Evolutionary conservation across 495 filamentous ascomycete genomes (phyloP).

Genomic region (Penicillium coffeae): DNA sequence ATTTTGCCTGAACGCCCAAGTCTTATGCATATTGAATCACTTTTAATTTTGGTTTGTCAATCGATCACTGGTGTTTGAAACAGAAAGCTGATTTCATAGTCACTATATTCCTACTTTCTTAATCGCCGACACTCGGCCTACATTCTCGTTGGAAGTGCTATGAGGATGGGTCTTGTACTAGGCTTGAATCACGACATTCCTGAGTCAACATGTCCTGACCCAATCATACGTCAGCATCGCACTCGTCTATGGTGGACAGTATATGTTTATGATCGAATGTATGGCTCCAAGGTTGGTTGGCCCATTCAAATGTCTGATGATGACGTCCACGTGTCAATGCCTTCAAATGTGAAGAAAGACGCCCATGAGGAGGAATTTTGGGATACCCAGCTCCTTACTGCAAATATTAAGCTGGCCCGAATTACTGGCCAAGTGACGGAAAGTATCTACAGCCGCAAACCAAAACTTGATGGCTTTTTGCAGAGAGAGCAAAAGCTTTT

Average conservation of each 20-base stretch:
- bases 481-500: slow-evolving; percentile 29
- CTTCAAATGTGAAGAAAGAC: slow-evolving; percentile 12
- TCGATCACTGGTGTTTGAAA: neutral
- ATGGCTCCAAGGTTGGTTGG: slow-evolving; percentile 27
- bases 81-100: slow-evolving; percentile 12
- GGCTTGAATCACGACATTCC: slow-evolving; percentile 34
- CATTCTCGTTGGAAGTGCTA: slow-evolving; percentile 24
- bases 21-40: slow-evolving; percentile 22
- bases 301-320: slow-evolving; percentile 28
- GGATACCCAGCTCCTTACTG: slow-evolving; percentile 21
- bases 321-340: slow-evolving; percentile 31
- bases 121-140: slow-evolving; percentile 33
- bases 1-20: slow-evolving; percentile 29
- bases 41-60: slow-evolving; percentile 24
- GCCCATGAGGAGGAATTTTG: slow-evolving; percentile 19
- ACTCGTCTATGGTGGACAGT: slow-evolving; percentile 31
- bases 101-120: slow-evolving; percentile 30
- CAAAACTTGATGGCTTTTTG: slow-evolving; percentile 20
- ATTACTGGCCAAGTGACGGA: slow-evolving; percentile 25
- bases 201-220: slow-evolving; percentile 21
- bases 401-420: slow-evolving; percentile 19
- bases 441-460: slow-evolving; percentile 26
- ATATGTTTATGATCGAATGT: slow-evolving; percentile 35
- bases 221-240: slow-evolving; percentile 26
- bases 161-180: slow-evolving; percentile 26